Evolutionary conservation across 2,329 filamentous ascomycete genomes (phyloP).

Genomic region (Hypocreales sp.): DNA sequence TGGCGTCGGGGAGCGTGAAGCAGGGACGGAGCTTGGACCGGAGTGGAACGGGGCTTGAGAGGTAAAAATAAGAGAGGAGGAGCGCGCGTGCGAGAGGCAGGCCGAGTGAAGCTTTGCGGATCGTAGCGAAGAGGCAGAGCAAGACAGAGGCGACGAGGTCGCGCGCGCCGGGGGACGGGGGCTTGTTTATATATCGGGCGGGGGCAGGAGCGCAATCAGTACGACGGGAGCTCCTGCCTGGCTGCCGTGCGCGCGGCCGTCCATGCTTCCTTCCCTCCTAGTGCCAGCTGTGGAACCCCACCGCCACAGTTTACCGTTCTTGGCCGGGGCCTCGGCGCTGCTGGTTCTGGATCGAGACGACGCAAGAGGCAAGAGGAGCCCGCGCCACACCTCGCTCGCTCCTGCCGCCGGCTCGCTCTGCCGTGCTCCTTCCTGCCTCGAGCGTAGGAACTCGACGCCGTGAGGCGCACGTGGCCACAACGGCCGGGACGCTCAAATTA

Average conservation of each 20-base stretch:
- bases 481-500: too few relatives aligned
- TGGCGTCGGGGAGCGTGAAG: too few relatives aligned
- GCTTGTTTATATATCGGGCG: slow-evolving; percentile 47
- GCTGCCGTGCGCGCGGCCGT: slow-evolving; percentile 1
- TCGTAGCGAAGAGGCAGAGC: slow-evolving; percentile 5
- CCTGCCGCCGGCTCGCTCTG: too few relatives aligned
- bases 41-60: too few relatives aligned
- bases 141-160: slow-evolving; percentile 23
- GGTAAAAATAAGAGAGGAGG: too few relatives aligned
- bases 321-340: too few relatives aligned
- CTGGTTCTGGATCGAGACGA: not conserved
- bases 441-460: too few relatives aligned
- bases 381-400: too few relatives aligned
- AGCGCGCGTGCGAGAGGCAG: slow-evolving; percentile 2
- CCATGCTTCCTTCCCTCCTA: slow-evolving; percentile 1
- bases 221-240: slow-evolving; percentile 9
- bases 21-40: too few relatives aligned
- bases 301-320: slow-evolving; percentile 3
- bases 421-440: too few relatives aligned
- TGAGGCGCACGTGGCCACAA: too few relatives aligned
- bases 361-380: not conserved
- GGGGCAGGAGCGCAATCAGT: slow-evolving; percentile 42
- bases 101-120: not conserved
- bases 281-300: slow-evolving; percentile 2
- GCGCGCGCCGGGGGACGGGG: slow-evolving; percentile 36